phyloP scores from a whole-genome alignment of 192 early-diverging fungal species.

The Thamnidium elegans region DNA sequence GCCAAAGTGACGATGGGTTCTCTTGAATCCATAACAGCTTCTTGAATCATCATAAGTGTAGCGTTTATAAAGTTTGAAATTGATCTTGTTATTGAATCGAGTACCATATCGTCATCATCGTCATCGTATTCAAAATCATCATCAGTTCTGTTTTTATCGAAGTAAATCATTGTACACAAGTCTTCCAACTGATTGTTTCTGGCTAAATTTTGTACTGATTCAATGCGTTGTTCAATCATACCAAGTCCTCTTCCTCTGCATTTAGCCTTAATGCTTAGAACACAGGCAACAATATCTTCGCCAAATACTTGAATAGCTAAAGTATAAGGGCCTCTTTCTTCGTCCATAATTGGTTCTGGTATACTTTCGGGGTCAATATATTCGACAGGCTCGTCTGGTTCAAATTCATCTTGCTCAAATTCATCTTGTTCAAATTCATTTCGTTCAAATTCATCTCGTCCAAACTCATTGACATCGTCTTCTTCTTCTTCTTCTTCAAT shows the following conservation, averaged over 20 bases:
- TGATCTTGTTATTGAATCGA: not conserved
- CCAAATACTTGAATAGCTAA: slow-evolving; percentile 13
- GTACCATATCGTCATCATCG: not conserved
- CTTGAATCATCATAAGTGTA: slow-evolving; percentile 23
- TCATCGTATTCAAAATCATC: not conserved
- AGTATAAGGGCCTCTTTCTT: slow-evolving; percentile 19
- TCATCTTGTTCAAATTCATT: no score
- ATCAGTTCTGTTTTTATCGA: not conserved
- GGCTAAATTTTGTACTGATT: slow-evolving; percentile 7
- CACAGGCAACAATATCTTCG: slow-evolving; percentile 16
- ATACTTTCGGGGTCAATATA: slow-evolving; percentile 11
- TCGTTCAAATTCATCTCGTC: no score
- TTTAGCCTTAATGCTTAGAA: slow-evolving; percentile 25
- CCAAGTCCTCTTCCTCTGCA: slow-evolving; percentile 16
- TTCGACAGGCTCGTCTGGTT: not conserved
- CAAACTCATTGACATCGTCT: not conserved
- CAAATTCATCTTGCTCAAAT: no score
- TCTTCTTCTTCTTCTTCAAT: no score
- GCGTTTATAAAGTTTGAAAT: slow-evolving; percentile 16
- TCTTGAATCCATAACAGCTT: slow-evolving; percentile 27
- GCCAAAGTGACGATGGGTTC: slow-evolving; percentile 18
- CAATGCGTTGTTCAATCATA: slow-evolving; percentile 5
- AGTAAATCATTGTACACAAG: not conserved
- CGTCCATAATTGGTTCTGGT: slow-evolving; percentile 26
- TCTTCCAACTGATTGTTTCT: not conserved